Evolutionary conservation across 140 eudicot genomes (phyloP), one percentile per base, ranked within the genome.

Genomic region (Cichorium intybus): DNA sequence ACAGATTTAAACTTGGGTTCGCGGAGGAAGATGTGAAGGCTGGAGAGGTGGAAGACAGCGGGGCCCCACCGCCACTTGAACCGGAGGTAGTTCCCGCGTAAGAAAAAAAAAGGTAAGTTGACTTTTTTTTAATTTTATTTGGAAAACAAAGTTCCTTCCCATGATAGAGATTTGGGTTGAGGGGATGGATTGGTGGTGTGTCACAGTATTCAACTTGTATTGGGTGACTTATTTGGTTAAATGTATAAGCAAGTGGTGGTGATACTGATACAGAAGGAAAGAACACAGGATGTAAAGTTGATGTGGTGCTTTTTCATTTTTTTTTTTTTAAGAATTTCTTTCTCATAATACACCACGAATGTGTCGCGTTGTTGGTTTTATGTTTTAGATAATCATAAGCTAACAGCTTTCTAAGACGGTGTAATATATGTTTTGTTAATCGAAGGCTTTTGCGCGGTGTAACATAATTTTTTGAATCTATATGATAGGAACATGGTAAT

Each of bases 21-120:
- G 69, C 55, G 27, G 64, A 61, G 17, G 96, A 87, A 50, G 82
- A 52, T 4, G 79, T 55, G 6, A 77, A 87, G 60, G 62, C 49
- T 0, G 72, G 68, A 0, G 58, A 67, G 29, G 39, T 62, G 2
- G 73, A 48, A 56, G 88, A 79, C 24, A 77, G 75, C 9, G 82
- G 81, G 41, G 64, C 90, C 21, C 29, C 90, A 3, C 45, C 93
- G 0, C 86, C 97, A 20, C 70, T 87, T 24, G 90, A 58, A 52
- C 95, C 97, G 0, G 95, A 82, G 29, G 87, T 82, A 12, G 86
- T 90, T 26, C 95, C 96, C 16, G 83, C 87, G 4, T 90, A 64
- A 68, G 26, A 24, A 34, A 15, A 45, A 27, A 20, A 24, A 37
- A 48, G 59, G 70, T 64, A 64, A 28, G 59, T 5, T 47, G 4